Conservation (phyloP, 352 stramenopile genomes). For the Phytopythium mirpurense region DNA sequence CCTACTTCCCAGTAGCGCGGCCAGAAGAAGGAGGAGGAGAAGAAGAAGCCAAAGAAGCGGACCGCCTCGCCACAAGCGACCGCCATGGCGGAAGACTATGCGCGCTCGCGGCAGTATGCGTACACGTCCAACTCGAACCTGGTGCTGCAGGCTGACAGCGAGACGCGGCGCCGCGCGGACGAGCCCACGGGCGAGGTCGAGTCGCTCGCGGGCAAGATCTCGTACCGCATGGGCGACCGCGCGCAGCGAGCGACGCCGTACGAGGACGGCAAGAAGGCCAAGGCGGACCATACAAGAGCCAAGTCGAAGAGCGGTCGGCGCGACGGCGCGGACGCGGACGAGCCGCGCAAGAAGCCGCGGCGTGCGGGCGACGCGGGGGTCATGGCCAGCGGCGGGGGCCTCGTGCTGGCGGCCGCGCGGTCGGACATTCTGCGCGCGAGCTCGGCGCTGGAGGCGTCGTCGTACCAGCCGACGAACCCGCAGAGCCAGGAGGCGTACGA, state of each 20-base stretch:
- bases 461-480: constrained; percentile 86
- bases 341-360: constrained; percentile 58
- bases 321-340: constrained; percentile 31
- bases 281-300: constrained; percentile 35
- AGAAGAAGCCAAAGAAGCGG: neutral
- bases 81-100: constrained; percentile 86
- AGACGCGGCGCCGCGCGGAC: constrained; percentile 68
- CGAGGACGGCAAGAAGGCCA: constrained; percentile 17
- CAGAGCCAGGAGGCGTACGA: constrained; percentile 89
- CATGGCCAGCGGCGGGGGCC: constrained; percentile 30
- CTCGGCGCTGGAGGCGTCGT: constrained; percentile 62
- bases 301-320: constrained; percentile 14
- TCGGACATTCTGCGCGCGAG: constrained; percentile 74
- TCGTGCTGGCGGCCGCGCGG: constrained; percentile 31
- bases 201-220: constrained; percentile 70
- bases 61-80: too few relatives aligned
- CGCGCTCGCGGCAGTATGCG: constrained; percentile 88
- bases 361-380: constrained; percentile 21
- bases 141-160: constrained; percentile 90
- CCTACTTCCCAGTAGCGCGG: too few relatives aligned
- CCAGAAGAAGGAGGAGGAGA: too few relatives aligned
- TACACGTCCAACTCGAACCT: constrained; percentile 94
- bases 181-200: constrained; percentile 87
- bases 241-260: constrained; percentile 55
- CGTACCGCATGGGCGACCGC: constrained; percentile 82